Evolutionary conservation across 257 asterid species (phyloP).

Genomic region (Rauvolfia tetraphylla): DNA sequence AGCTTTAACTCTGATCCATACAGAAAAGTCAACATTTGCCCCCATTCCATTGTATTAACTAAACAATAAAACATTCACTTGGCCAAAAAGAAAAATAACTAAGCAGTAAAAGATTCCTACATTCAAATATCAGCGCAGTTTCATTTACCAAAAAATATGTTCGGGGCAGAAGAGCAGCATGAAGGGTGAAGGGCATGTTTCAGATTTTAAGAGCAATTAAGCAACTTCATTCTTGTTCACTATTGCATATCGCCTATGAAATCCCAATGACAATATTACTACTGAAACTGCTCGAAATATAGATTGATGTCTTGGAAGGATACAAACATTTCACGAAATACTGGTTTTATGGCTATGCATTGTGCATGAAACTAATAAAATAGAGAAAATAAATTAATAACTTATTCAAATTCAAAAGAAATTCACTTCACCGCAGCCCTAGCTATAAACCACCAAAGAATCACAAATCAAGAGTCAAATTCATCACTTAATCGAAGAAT

Average conservation of each 20-base stretch:
- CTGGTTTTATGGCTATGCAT: too few relatives aligned
- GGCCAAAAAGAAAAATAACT: too few relatives aligned
- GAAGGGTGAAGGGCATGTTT: too few relatives aligned
- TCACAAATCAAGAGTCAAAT: background rate
- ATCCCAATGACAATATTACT: background rate
- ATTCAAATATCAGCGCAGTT: too few relatives aligned
- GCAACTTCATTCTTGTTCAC: background rate
- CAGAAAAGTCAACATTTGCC: too few relatives aligned
- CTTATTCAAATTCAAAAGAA: too few relatives aligned
- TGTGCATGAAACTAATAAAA: background rate
- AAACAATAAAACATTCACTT: too few relatives aligned
- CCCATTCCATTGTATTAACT: too few relatives aligned
- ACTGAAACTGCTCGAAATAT: background rate
- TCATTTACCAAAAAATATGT: too few relatives aligned
- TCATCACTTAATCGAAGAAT: background rate
- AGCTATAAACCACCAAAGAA: background rate
- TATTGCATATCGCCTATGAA: background rate
- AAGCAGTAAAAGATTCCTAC: too few relatives aligned
- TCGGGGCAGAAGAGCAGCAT: too few relatives aligned
- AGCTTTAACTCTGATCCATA: background rate
- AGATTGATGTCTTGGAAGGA: background rate
- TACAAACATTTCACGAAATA: background rate
- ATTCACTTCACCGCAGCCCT: background rate
- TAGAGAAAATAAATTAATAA: background rate
- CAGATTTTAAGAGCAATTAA: too few relatives aligned